A percentile compares a stretch with the other conserved stretches of the same genome.
Evolutionary conservation across 2,329 filamentous ascomycete genomes (phyloP).

Genomic region (Colletotrichum neosansevieriae): DNA sequence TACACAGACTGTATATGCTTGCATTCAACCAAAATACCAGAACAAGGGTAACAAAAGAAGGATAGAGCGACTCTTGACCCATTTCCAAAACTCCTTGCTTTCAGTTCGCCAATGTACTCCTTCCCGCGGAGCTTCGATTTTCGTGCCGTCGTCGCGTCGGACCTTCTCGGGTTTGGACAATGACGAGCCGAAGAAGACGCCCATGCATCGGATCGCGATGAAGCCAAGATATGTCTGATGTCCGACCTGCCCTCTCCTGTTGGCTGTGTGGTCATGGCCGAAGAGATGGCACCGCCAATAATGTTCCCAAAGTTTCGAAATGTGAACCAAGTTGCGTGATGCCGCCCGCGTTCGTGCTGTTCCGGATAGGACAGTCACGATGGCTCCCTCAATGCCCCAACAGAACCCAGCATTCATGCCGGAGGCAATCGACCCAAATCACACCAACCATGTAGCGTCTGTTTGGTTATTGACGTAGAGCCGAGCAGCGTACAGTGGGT

Average conservation of each 20-base stretch:
- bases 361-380: constrained; percentile 73
- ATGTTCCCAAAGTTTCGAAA: constrained; percentile 57
- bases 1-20: constrained; percentile 56
- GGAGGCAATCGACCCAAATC: constrained; percentile 21
- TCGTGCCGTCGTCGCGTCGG: constrained; percentile 55
- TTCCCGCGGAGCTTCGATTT: constrained; percentile 47
- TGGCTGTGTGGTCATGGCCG: constrained; percentile 56
- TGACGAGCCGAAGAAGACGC: constrained; percentile 55
- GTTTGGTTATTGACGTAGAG: constrained; percentile 69
- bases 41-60: constrained; percentile 45
- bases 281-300: constrained; percentile 62
- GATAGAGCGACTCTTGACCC: constrained; percentile 49
- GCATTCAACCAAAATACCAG: constrained; percentile 50
- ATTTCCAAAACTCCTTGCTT: constrained; percentile 50
- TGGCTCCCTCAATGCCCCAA: constrained; percentile 76
- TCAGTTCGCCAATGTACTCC: constrained; percentile 45
- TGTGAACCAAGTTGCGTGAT: constrained; percentile 64
- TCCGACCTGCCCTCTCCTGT: constrained; percentile 52
- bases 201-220: constrained; percentile 60
- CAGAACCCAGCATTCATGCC: constrained; percentile 74
- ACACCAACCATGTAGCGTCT: constrained; percentile 58
- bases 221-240: constrained; percentile 58
- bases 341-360: constrained; percentile 68
- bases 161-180: constrained; percentile 60
- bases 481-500: constrained; percentile 73